Evolutionary conservation across 129 eudicot species (phyloP).

Genomic region (Lactuca saligna): DNA sequence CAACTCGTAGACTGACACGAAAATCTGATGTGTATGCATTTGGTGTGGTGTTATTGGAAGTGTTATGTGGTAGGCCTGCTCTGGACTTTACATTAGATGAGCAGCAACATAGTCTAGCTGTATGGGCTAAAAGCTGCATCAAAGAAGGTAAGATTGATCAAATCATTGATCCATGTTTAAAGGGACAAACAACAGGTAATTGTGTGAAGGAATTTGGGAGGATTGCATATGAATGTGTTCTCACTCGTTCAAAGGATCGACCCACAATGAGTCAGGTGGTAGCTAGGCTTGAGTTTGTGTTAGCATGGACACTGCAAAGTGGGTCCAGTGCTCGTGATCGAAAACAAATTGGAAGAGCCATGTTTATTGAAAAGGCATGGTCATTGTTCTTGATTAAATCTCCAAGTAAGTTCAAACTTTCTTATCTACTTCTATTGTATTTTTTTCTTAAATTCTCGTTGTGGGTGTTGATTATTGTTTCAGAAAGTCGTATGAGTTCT

Average conservation of each 20-base stretch:
- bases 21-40: constrained; percentile 44
- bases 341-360: constrained; percentile 16
- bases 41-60: constrained; percentile 41
- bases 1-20: constrained; percentile 26
- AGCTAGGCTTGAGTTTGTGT: neutral
- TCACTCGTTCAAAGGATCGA: neutral
- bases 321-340: constrained; percentile 8
- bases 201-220: neutral
- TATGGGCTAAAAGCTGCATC: constrained; percentile 16
- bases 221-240: neutral
- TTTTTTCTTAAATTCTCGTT: neutral
- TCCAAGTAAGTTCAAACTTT: constrained; percentile 20
- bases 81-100: constrained; percentile 20
- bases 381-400: constrained; percentile 15
- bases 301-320: neutral
- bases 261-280: neutral
- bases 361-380: constrained; percentile 25
- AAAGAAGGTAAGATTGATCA: neutral
- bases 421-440: neutral
- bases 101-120: neutral
- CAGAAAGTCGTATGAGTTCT: constrained; percentile 16
- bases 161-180: neutral
- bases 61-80: constrained; percentile 42
- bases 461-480: neutral
- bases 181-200: neutral